phyloP scores from a whole-genome alignment of 805 yeast species.

The Alloascoidea africana region DNA sequence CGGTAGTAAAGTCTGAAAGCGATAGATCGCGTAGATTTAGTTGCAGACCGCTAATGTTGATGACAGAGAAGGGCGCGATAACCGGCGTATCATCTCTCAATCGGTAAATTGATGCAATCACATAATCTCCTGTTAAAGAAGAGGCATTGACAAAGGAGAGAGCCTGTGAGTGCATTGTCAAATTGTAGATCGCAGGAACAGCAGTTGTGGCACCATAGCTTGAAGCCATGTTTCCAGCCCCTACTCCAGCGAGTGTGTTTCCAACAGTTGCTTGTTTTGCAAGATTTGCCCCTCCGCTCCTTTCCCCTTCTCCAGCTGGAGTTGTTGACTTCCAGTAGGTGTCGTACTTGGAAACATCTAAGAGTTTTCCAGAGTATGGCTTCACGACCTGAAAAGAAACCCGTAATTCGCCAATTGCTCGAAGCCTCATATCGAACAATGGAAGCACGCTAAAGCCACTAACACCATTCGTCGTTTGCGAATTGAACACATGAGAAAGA shows the following conservation, averaged over 20 bases:
- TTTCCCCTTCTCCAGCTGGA: too few species aligned
- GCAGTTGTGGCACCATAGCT: too few species aligned
- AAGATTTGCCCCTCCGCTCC: too few species aligned
- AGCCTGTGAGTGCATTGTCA: conserved; percentile 12
- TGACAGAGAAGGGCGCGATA: too few species aligned
- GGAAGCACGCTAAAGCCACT: conserved; percentile 32
- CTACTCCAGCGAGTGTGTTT: too few species aligned
- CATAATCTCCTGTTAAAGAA: conserved; percentile 70
- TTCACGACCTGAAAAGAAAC: conserved; percentile 72
- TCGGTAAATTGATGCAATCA: conserved; percentile 50
- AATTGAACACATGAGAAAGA: conserved; percentile 35
- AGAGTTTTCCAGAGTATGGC: conserved; percentile 74
- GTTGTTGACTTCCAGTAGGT: conserved; percentile 94
- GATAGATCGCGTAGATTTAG: too few species aligned
- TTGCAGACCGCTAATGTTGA: too few species aligned
- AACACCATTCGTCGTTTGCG: conserved; percentile 12
- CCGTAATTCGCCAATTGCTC: conserved; percentile 66
- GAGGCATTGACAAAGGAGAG: conserved; percentile 83
- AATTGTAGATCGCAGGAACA: background rate
- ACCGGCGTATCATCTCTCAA: conserved; percentile 79
- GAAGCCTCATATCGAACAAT: conserved; percentile 64
- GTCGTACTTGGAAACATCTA: conserved; percentile 85
- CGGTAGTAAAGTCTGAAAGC: background rate
- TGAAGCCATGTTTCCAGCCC: too few species aligned
- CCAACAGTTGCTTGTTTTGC: too few species aligned